Evolutionary conservation across 108 stramenopile species (phyloP), one percentile per base, ranked within the genome.

Genomic region (Skeletonema marinoi): DNA sequence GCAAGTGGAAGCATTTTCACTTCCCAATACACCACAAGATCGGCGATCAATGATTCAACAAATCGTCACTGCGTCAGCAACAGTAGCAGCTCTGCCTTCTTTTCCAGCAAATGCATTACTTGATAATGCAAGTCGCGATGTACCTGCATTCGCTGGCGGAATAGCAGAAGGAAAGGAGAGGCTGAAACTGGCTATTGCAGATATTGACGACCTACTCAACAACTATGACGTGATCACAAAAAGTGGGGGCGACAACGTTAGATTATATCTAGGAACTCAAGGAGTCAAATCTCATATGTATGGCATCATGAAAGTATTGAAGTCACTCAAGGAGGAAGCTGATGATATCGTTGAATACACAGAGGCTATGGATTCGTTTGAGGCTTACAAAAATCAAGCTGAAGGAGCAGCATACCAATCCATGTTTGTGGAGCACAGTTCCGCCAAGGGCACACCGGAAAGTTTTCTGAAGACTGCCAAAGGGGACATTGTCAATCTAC

Each of bases 281-380:
- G 88, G 88, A 25, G 78, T 88, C 6, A 83, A 73, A 16, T 75
- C 77, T 31, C 51, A 78, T 41, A 79, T 91, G 86, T 91, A 83
- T 80, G 90, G 90, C 2, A 84, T 91, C 17, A 39, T 68, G 33
- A 85, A 85, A 33, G 85, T 88, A 30, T 41, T 90, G 3, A 88
- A 85, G 60, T 7, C 44, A 6, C 81, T 90, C 14, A 77, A 41
- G 33, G 81, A 77, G 2, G 83, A 88, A 75, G 79, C 86, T 0
- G 78, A 86, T 3, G 89, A 90, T 70, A 77, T 90, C 66, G 87
- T 88, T 11, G 86, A 86, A 35, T 91, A 77, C 58, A 84, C 85
- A 3, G 90, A 91, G 67, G 65, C 75, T 0, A 77, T 82, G 71
- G 71, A 87, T 51, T 88, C 87, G 44, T 91, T 91, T 66, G 82